Evolutionary conservation across 2,329 filamentous ascomycete species (phyloP).

Genomic region (Ambrosiella xylebori): DNA sequence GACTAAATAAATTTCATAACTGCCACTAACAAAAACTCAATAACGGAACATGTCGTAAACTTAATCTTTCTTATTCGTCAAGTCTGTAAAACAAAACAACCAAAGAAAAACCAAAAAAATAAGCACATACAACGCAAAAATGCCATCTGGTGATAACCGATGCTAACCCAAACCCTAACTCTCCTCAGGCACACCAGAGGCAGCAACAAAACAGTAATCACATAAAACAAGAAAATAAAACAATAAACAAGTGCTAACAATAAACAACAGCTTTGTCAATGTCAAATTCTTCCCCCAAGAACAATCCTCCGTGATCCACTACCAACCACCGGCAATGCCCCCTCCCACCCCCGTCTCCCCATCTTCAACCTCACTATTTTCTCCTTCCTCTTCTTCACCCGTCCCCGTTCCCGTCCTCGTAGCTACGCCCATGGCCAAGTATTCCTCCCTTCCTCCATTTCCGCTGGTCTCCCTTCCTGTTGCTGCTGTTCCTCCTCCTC

Average conservation of each 20-base stretch:
- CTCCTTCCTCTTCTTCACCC: not conserved
- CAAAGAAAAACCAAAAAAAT: too few species aligned
- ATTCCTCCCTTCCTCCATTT: not conserved
- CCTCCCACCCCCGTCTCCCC: not conserved
- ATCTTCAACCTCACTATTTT: not conserved
- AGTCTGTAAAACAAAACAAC: too few species aligned
- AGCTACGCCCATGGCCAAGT: conserved; percentile 3
- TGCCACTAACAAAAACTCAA: too few species aligned
- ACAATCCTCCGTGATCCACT: not conserved
- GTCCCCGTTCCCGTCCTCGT: not conserved
- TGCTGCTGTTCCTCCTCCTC: not conserved
- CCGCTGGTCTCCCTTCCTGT: not conserved
- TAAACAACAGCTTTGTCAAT: not conserved
- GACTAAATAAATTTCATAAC: too few species aligned
- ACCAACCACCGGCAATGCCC: not conserved
- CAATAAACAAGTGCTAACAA: not conserved
- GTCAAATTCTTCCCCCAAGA: not conserved
- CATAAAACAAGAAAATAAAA: not conserved
- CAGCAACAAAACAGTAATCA: not conserved
- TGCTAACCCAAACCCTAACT: too few species aligned
- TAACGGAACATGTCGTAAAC: too few species aligned
- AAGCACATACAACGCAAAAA: too few species aligned
- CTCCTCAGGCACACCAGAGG: too few species aligned
- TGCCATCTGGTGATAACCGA: too few species aligned
- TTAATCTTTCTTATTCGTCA: too few species aligned